Conservation (phyloP, 805 yeast species). For the Saccharomyces kudriavzevii region DNA sequence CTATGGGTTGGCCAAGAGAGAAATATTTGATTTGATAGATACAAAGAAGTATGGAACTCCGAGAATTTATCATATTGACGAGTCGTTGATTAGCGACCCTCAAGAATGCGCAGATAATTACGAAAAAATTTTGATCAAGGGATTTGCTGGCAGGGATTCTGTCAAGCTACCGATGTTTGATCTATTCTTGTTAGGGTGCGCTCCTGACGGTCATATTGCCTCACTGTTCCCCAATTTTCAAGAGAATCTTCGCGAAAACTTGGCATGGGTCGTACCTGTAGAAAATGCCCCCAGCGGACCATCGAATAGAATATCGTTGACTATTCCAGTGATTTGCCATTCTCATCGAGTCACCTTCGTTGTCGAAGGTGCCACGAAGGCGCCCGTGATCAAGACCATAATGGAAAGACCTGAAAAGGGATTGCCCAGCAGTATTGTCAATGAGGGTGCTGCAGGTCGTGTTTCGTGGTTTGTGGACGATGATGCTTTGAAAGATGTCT, state of each 20-base stretch:
- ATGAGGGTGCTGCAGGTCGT: constrained; percentile 93
- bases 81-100: constrained; percentile 61
- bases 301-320: constrained; percentile 72
- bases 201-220: constrained; percentile 97
- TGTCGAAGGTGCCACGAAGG: constrained; percentile 93
- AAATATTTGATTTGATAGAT: constrained; percentile 56
- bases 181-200: constrained; percentile 85
- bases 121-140: constrained; percentile 76
- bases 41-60: constrained; percentile 42
- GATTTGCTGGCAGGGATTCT: constrained; percentile 92
- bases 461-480: constrained; percentile 97
- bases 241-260: constrained; percentile 76
- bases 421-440: constrained; percentile 84
- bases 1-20: constrained; percentile 80
- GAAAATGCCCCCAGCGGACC: constrained; percentile 89
- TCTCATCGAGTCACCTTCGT: constrained; percentile 89
- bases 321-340: constrained; percentile 92
- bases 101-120: constrained; percentile 92
- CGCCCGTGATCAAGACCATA: constrained; percentile 81
- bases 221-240: constrained; percentile 87
- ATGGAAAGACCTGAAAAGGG: constrained; percentile 98
- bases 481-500: constrained; percentile 77
- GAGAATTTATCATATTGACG: constrained; percentile 75
- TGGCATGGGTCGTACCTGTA: constrained; percentile 94
- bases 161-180: constrained; percentile 95